These are phyloP conservation scores for Letharia columbiana DNA, from an alignment of 495 filamentous ascomycete species.

Conservation along the genomic window DNA sequence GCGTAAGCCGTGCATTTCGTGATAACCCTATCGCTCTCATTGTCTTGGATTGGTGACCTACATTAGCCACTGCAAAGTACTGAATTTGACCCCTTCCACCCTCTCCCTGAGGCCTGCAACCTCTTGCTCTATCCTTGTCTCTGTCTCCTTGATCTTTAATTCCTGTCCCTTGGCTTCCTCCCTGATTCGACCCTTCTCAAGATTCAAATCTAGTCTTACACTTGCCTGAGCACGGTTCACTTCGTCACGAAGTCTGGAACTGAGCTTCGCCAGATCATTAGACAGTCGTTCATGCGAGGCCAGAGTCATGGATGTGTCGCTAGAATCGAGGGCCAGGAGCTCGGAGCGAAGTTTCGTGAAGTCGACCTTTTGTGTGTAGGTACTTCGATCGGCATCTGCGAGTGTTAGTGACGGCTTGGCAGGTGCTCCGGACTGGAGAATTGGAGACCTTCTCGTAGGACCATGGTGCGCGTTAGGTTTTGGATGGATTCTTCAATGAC, in stretches of 20 bases:
- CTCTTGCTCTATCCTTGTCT: conserved; percentile 97
- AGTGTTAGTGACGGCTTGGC: neutral
- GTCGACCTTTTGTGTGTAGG: conserved; percentile 98
- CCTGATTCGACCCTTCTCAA: conserved; percentile 93
- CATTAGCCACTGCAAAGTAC: conserved; percentile 96
- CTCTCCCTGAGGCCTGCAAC: conserved; percentile 83
- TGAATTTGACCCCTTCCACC: conserved; percentile 95
- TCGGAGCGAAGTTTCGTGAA: conserved; percentile 98
- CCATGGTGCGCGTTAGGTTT: conserved; percentile 97
- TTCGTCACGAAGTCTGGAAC: conserved; percentile 81
- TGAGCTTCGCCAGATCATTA: conserved; percentile 90
- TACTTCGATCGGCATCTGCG: conserved; percentile 54
- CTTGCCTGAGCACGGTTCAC: conserved; percentile 86
- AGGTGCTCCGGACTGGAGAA: neutral
- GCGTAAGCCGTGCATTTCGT: conserved; percentile 24
- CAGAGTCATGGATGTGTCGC: conserved; percentile 78
- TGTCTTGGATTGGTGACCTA: conserved; percentile 27
- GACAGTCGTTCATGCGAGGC: conserved; percentile 86
- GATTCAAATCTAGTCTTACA: conserved; percentile 83
- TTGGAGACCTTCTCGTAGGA: conserved; percentile 70
- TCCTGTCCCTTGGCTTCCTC: conserved; percentile 97
- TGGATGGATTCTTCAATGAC: conserved; percentile 98
- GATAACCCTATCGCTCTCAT: conserved; percentile 10
- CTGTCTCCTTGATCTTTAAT: conserved; percentile 97
- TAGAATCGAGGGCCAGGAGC: conserved; percentile 80